Base-by-base conservation (phyloP, 805 yeast species). In the Candida tibetensis region DNA sequence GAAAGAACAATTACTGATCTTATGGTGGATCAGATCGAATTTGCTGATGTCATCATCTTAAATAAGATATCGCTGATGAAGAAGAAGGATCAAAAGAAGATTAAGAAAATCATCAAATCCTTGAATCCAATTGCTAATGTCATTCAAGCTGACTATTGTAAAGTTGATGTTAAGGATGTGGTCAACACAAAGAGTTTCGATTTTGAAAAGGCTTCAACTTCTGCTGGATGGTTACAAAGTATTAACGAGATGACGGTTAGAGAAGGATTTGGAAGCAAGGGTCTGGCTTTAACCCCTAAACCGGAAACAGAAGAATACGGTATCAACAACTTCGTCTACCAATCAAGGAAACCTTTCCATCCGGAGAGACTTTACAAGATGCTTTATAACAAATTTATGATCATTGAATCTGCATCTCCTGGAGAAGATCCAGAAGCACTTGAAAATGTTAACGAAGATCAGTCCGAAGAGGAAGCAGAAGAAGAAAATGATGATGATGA, bases 241-340 rank as follows among this genome's bases (percentile, higher is more conserved):
- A 50, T 69, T 12, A 58, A 68, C 37, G 72, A 68, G 42, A 64
- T 67, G 47, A 49, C 52, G 1, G 14, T 45, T 4, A 55, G 68
- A 42, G 63, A 62, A 19, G 70, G 68, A 10, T 53, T 44, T 41
- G 61, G 61, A 1, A 26, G 30, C n/a, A 35, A 41, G 13, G 33
- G 38, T 5, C 39, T 39, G 12, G 28, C 37, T 5, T 42, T 55
- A 34, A 55, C 73, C 0, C 73, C 73, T 16, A 69, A 66, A 40
- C 72, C 73, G 2, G 74, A 69, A 46, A 68, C 73, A 4, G 72
- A 66, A 40, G 74, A 70, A 44, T 71, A 71, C 47, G 73, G 72
- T 26, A 69, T 71, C 23, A 66, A 60, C 46, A 66, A 64, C 39
- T 71, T 71, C 45, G 60, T 71, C 12, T 71, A 71, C 48, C 46